A percentile compares a stretch with the other conserved stretches of the same genome.
Conservation (phyloP, 2,329 filamentous ascomycete genomes). For the Westerdykella aurantiaca region DNA sequence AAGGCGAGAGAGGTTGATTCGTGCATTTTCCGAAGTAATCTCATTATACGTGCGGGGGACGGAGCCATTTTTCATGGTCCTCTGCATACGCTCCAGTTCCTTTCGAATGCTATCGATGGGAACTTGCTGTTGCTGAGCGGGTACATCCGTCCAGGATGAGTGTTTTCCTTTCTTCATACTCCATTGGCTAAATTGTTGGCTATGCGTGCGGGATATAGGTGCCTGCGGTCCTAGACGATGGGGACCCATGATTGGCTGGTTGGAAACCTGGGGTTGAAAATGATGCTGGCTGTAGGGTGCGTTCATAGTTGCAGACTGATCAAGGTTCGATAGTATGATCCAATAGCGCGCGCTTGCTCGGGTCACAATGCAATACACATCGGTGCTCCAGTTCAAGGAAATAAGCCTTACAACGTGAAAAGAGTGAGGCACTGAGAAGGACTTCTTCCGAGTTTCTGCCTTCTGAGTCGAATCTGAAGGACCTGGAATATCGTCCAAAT, state of each 20-base stretch:
- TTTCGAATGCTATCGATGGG: conserved; percentile 16
- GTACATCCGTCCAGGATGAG: conserved; percentile 21
- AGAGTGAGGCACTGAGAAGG: no score
- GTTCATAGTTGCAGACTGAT: no score
- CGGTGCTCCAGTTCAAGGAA: no score
- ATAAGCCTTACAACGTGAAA: no score
- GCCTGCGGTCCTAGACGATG: background rate
- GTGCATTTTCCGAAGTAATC: conserved; percentile 22
- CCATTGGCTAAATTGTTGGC: conserved; percentile 22
- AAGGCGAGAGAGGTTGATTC: conserved; percentile 21
- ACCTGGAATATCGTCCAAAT: no score
- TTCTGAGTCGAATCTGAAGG: no score
- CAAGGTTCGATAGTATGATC: no score
- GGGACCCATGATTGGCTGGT: background rate
- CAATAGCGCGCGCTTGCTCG: no score
- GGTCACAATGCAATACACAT: no score
- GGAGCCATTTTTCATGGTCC: conserved; percentile 7
- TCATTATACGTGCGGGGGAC: conserved; percentile 19
- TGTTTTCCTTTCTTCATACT: conserved; percentile 19
- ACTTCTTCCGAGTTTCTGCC: no score
- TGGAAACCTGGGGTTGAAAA: no score
- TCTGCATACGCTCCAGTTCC: conserved; percentile 17
- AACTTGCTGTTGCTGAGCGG: conserved; percentile 19
- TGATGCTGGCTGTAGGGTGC: no score
- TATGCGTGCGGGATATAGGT: conserved; percentile 2